These are phyloP conservation scores for Lachancea dasiensis DNA, from an alignment of 805 yeast genomes.

Conservation along the genomic window DNA sequence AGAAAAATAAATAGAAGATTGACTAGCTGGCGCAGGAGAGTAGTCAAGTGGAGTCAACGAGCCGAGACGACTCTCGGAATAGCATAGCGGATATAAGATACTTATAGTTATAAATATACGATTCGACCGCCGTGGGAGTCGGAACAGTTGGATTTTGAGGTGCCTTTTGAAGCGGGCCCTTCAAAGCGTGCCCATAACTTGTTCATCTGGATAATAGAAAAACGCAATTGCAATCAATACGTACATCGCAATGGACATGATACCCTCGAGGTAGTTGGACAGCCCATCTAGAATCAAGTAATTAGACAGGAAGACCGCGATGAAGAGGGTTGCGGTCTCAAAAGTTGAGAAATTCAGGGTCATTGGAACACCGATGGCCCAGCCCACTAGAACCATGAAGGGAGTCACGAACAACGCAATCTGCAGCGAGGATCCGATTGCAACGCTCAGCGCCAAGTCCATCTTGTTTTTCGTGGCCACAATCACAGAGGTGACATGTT, in stretches of 20 bases:
- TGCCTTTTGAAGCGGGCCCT: too few species aligned
- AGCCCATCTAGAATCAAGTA: constrained; percentile 89
- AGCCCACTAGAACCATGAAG: constrained; percentile 89
- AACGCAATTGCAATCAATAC: constrained; percentile 84
- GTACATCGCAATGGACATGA: constrained; percentile 83
- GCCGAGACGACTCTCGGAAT: too few species aligned
- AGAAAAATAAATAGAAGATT: too few species aligned
- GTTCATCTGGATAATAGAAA: constrained; percentile 71
- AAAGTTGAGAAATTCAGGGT: constrained; percentile 83
- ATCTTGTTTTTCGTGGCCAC: constrained; percentile 95
- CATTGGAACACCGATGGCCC: constrained; percentile 90
- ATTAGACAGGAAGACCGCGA: constrained; percentile 82
- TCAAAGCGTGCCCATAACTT: constrained; percentile 11
- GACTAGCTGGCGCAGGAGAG: too few species aligned
- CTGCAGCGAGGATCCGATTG: constrained; percentile 92
- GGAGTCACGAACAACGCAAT: constrained; percentile 95
- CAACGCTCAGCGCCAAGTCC: constrained; percentile 96
- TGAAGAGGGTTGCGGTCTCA: constrained; percentile 88
- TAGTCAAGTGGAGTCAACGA: too few species aligned
- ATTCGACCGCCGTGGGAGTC: too few species aligned
- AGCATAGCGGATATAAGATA: too few species aligned
- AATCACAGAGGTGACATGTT: constrained; percentile 92
- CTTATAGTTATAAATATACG: too few species aligned
- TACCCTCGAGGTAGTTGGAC: constrained; percentile 96
- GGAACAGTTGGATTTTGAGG: too few species aligned